Conservation (phyloP, 306 rosid genomes). For the Trifolium dubium region DNA sequence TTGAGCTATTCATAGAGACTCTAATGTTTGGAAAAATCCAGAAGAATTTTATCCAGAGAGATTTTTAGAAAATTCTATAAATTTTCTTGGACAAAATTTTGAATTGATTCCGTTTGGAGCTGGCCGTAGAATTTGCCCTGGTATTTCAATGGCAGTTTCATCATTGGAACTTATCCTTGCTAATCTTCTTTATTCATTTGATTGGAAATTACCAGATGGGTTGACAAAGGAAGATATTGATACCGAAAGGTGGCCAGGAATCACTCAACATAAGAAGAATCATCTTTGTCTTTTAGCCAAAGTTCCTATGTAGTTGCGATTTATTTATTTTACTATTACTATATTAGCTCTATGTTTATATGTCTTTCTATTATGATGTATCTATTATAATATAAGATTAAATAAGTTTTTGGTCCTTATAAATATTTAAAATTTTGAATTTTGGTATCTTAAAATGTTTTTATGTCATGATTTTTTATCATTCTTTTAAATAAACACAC, state of each 20-base stretch:
- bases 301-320: neutral
- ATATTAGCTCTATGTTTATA: too few relatives aligned
- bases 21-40: slow-evolving; percentile 39
- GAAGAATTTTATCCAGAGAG: slow-evolving; percentile 36
- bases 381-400: too few relatives aligned
- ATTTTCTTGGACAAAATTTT: slow-evolving; percentile 33
- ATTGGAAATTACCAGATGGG: slow-evolving; percentile 42
- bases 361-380: too few relatives aligned
- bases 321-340: too few relatives aligned
- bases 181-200: slow-evolving; percentile 39
- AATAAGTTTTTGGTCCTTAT: too few relatives aligned
- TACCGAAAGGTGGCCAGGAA: slow-evolving; percentile 16
- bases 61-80: slow-evolving; percentile 21
- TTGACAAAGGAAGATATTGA: slow-evolving; percentile 33
- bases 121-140: slow-evolving; percentile 45
- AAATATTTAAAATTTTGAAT: too few relatives aligned
- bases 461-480: too few relatives aligned
- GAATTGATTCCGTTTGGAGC: slow-evolving; percentile 39
- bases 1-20: slow-evolving; percentile 42
- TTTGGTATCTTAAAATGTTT: too few relatives aligned
- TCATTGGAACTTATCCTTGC: slow-evolving; percentile 30
- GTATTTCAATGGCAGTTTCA: slow-evolving; percentile 26
- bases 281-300: slow-evolving; percentile 32
- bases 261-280: slow-evolving; percentile 38
- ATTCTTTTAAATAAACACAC: too few relatives aligned